phyloP scores from a whole-genome alignment of 768 basidiomycete species.

The Termitomyces sp. region DNA sequence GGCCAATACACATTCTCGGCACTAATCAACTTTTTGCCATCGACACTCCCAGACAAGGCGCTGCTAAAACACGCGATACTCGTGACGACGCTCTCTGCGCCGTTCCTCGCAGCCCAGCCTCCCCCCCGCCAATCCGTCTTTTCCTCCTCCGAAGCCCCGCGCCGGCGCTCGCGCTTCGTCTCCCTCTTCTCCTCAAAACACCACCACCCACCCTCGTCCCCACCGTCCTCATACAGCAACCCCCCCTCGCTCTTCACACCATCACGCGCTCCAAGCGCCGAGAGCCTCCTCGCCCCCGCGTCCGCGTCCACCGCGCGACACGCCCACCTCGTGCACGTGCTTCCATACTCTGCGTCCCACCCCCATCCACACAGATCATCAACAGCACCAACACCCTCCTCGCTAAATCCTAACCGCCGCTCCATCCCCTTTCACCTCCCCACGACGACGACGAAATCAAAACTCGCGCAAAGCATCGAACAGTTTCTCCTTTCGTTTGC shows the following conservation, averaged over 20 bases:
- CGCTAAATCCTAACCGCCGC: neutral
- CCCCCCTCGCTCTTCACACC: neutral
- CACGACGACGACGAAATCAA: constrained; percentile 23
- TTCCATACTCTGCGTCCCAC: constrained; percentile 19
- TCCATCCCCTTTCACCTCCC: neutral
- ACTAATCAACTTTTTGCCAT: constrained; percentile 44
- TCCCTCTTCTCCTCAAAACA: constrained; percentile 11
- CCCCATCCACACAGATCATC: neutral
- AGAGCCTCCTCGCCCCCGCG: constrained; percentile 3
- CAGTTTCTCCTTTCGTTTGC: constrained; percentile 36
- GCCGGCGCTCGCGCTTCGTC: constrained; percentile 13
- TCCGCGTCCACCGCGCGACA: neutral
- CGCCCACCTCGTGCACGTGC: constrained; percentile 23
- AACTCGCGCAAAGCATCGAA: constrained; percentile 37
- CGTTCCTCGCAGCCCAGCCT: constrained; percentile 29
- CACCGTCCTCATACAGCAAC: neutral
- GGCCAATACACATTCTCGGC: constrained; percentile 36
- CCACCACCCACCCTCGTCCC: neutral
- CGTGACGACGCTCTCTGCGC: constrained; percentile 38
- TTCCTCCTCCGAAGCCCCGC: constrained; percentile 5
- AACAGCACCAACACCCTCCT: neutral
- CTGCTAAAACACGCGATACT: constrained; percentile 44
- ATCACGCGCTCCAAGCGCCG: constrained; percentile 1
- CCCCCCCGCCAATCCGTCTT: too few relatives aligned
- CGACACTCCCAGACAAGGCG: constrained; percentile 36